Base-by-base conservation (phyloP, 1,284 basidiomycete species). In the Cystobasidiaceae sp. region DNA sequence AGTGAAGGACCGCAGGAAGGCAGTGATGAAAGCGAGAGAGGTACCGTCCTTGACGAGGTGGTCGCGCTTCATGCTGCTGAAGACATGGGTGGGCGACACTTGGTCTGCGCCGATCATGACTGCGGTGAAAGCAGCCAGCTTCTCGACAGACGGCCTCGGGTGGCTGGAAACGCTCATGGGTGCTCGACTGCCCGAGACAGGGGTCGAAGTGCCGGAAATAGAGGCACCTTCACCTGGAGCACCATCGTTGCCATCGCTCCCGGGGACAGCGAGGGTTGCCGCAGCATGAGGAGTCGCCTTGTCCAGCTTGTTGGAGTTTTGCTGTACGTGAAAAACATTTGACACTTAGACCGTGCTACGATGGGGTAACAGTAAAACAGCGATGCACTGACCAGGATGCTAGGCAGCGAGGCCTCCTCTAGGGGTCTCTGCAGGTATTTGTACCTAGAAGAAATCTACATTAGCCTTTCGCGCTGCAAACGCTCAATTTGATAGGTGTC, bases 341-440 rank as follows among this genome's bases (percentile, higher is more conserved):
- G 45, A 32, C 7, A 39, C 34, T 1, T 32, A 33, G 17, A 23
- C 8, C 17, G 4, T 13, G 37, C 17, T n/a, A 46, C 19, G 17
- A 13, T 25, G 33, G 46, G 2, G n/a, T n/a, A n/a, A n/a, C n/a
- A n/a, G n/a, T n/a, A n/a, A n/a, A n/a, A n/a, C n/a, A n/a, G n/a
- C n/a, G n/a, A n/a, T 2, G 37, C 28, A 61, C 96, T 96, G 76
- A 94, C 91, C 68, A 97, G 80, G 58, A 97, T 82, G 56, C 83
- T 84, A 2, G 90, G 89, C 32, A 97, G 82, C 65, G 90, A 84
- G 44, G 82, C 84, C 76, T 87, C 87, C 79, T 97, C 93, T 52
- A 97, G 85, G 45, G 93, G 91, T 77, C 88, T 91, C 80, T 97
- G 93, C 71, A 97, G 88, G 82, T 97, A 97, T 78, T 97, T 97